Percentiles rank a stretch among this genome's conserved stretches.
phyloP scores from a whole-genome alignment of 768 basidiomycete species.

The Suillus discolor region DNA sequence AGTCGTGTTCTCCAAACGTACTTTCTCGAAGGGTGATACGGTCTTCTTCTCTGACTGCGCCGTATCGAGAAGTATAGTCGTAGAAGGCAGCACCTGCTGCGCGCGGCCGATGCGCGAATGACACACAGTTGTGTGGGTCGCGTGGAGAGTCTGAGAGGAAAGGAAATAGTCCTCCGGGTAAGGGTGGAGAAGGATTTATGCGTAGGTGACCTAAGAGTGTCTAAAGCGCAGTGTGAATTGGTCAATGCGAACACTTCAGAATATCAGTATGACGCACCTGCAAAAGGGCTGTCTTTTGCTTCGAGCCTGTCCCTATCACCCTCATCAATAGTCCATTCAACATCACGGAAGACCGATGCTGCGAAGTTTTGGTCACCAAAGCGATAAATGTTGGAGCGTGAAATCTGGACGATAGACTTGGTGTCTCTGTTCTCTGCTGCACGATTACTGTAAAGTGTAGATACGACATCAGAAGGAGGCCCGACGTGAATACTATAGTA shows the following conservation, averaged over 20 bases:
- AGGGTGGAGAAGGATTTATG: conserved; percentile 34
- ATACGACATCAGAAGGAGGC: not conserved
- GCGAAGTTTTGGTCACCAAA: conserved; percentile 23
- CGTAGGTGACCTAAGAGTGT: too few relatives aligned
- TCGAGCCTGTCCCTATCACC: too few relatives aligned
- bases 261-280: too few relatives aligned
- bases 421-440: not conserved
- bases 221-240: too few relatives aligned
- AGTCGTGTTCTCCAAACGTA: conserved; percentile 58
- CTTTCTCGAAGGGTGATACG: conserved; percentile 72
- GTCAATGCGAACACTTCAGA: not conserved
- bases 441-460: not conserved
- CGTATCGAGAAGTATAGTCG: conserved; percentile 93
- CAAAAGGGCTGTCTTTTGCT: too few relatives aligned
- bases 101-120: too few relatives aligned
- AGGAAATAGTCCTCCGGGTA: conserved; percentile 32
- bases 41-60: conserved; percentile 87
- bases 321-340: too few relatives aligned
- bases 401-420: conserved; percentile 40
- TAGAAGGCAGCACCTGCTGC: conserved; percentile 53
- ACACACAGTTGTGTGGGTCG: too few relatives aligned
- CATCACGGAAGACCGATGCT: conserved; percentile 11
- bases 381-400: conserved; percentile 35
- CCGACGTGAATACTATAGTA: too few relatives aligned
- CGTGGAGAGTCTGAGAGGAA: too few relatives aligned